Conservation (phyloP, 352 stramenopile species). For the Pythium periplocum region DNA sequence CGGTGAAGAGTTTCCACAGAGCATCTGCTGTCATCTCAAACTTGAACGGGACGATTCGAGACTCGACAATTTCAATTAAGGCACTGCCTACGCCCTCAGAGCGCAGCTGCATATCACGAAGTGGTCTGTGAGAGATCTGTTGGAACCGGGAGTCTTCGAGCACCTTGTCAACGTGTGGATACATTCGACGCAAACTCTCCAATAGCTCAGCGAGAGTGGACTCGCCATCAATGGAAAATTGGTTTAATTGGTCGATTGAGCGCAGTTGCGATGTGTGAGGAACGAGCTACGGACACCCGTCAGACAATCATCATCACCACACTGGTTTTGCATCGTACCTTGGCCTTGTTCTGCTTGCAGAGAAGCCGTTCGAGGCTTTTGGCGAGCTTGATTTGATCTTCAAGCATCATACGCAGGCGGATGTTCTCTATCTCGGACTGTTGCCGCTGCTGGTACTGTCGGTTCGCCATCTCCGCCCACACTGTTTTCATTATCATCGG, state of each 20-base stretch:
- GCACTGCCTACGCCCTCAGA: conserved; percentile 8
- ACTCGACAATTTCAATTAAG: conserved; percentile 4
- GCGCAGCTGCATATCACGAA: conserved; percentile 6
- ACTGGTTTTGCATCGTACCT: background rate
- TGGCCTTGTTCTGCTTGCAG: background rate
- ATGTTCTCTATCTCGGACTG: conserved; percentile 23
- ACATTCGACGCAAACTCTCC: too few relatives aligned
- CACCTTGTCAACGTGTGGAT: too few relatives aligned
- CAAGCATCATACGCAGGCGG: conserved; percentile 11
- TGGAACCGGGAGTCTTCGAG: too few relatives aligned
- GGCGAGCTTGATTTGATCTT: conserved; percentile 23
- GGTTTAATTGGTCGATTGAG: too few relatives aligned
- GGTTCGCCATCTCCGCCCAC: conserved; percentile 5
- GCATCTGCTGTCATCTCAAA: background rate
- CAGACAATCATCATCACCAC: too few relatives aligned
- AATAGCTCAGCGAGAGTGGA: too few relatives aligned
- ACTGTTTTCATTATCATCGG: background rate
- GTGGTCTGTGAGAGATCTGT: background rate
- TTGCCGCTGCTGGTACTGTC: conserved; percentile 6
- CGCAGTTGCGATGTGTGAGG: background rate
- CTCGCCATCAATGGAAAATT: too few relatives aligned
- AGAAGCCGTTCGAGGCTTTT: conserved; percentile 3
- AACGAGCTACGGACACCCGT: background rate
- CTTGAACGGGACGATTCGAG: conserved; percentile 7
- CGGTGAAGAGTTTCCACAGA: conserved; percentile 5